These are phyloP conservation scores for Sordariomycetes sp. DNA, from an alignment of 2,329 filamentous ascomycete species.

Conservation along the genomic window DNA sequence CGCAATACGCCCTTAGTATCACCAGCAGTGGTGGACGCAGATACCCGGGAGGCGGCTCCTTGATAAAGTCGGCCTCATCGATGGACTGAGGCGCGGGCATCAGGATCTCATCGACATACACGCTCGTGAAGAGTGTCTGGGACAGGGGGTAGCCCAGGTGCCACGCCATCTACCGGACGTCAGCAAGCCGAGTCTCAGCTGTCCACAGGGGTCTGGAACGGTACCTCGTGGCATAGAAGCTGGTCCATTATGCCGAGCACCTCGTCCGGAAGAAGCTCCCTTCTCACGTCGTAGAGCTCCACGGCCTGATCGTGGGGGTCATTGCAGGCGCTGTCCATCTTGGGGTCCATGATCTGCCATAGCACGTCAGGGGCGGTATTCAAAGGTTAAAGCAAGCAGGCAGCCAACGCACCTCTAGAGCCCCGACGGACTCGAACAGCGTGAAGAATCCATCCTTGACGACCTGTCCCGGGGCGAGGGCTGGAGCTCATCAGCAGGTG, in stretches of 20 bases:
- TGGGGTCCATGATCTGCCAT: constrained; percentile 87
- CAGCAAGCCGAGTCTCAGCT: neutral
- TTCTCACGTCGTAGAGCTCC: constrained; percentile 66
- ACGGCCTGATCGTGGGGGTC: constrained; percentile 71
- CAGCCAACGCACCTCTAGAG: constrained; percentile 51
- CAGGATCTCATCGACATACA: constrained; percentile 78
- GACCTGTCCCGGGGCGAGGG: constrained; percentile 67
- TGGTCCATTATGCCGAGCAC: constrained; percentile 92
- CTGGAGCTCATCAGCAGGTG: constrained; percentile 32
- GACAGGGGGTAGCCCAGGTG: constrained; percentile 92
- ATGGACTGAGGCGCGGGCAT: constrained; percentile 56
- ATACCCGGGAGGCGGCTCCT: constrained; percentile 17
- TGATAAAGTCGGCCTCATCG: constrained; percentile 53
- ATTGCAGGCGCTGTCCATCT: constrained; percentile 93
- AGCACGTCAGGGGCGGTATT: neutral
- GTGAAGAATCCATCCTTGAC: constrained; percentile 93
- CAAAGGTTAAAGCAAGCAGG: neutral
- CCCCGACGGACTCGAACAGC: constrained; percentile 86
- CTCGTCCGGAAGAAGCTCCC: constrained; percentile 61
- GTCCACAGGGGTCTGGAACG: constrained; percentile 8
- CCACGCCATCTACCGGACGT: constrained; percentile 68
- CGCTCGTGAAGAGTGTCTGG: constrained; percentile 85
- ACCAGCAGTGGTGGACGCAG: constrained; percentile 38
- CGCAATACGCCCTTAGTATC: constrained; percentile 74
- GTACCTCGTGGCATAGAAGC: constrained; percentile 75